These are phyloP conservation scores for Erodium texanum DNA, from an alignment of 441 rosid genomes.

Conservation along the genomic window DNA sequence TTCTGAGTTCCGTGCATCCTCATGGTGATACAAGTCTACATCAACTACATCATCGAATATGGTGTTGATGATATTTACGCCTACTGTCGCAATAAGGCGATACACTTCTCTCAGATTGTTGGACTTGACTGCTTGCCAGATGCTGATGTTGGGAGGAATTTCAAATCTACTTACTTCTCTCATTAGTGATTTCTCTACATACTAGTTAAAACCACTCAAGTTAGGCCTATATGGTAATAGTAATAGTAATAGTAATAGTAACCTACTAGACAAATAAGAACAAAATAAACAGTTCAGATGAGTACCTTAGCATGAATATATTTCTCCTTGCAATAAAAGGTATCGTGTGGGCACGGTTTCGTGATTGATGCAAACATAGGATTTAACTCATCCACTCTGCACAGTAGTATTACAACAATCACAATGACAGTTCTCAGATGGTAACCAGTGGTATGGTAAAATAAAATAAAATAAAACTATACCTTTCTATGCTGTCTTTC, in stretches of 20 bases:
- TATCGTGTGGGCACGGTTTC: conserved; percentile 61
- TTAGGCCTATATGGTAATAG: too few species aligned
- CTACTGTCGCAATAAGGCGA: conserved; percentile 48
- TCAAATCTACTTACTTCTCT: conserved; percentile 31
- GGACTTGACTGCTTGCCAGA: conserved; percentile 75
- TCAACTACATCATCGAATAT: conserved; percentile 44
- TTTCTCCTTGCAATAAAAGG: conserved; percentile 51
- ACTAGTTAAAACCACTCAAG: conserved; percentile 31
- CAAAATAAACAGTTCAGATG: background rate
- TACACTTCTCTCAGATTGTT: conserved; percentile 64
- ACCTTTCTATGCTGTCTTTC: conserved; percentile 34
- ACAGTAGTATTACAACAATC: background rate
- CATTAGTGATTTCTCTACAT: conserved; percentile 56
- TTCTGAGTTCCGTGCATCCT: conserved; percentile 26
- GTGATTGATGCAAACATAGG: conserved; percentile 28
- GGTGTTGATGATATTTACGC: conserved; percentile 39
- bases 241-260: too few species aligned
- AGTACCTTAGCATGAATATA: conserved; percentile 72
- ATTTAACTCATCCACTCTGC: conserved; percentile 42
- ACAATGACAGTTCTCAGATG: background rate
- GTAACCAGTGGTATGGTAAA: background rate
- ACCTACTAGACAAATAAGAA: background rate
- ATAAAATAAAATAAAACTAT: too few species aligned
- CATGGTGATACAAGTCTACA: conserved; percentile 32
- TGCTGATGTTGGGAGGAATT: conserved; percentile 23